Conservation (phyloP, 2,329 filamentous ascomycete genomes). For the Phymatotrichopsis omnivora region DNA sequence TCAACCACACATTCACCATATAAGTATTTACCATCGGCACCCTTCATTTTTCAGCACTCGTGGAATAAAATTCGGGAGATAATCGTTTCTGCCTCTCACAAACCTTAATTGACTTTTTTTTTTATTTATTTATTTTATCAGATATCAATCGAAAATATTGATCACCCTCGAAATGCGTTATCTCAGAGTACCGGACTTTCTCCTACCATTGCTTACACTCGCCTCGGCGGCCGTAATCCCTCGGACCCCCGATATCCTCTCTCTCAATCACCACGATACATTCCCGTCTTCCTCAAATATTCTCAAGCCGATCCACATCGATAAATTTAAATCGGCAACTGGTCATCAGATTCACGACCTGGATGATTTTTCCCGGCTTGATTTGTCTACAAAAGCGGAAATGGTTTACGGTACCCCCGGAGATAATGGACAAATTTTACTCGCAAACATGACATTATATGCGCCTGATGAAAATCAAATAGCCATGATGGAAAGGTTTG, state of each 20-base stretch:
- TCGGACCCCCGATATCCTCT: neutral
- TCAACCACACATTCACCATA: too few relatives aligned
- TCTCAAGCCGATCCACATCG: slow-evolving; percentile 17
- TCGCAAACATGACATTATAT: slow-evolving; percentile 35
- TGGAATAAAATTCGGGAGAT: too few relatives aligned
- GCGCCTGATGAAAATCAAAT: slow-evolving; percentile 32
- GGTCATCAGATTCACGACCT: slow-evolving; percentile 2
- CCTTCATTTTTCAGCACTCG: too few relatives aligned
- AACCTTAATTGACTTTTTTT: too few relatives aligned
- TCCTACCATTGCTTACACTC: too few relatives aligned
- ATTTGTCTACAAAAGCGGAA: slow-evolving; percentile 17
- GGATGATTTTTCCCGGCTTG: slow-evolving; percentile 20
- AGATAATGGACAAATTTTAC: slow-evolving; percentile 25
- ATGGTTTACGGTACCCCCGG: slow-evolving; percentile 21
- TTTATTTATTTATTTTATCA: too few relatives aligned
- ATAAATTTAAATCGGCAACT: slow-evolving; percentile 4
- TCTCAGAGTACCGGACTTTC: too few relatives aligned
- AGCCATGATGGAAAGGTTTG: slow-evolving; percentile 35
- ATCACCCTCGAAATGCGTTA: too few relatives aligned
- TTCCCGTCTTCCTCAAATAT: neutral
- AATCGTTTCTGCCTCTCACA: too few relatives aligned
- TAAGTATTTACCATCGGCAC: too few relatives aligned
- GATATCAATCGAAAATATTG: too few relatives aligned
- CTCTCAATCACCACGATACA: neutral
- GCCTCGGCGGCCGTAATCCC: too few relatives aligned